A percentile compares a stretch with the other conserved stretches of the same genome.
phyloP scores from a whole-genome alignment of 768 basidiomycete species.

The Pulveroboletus sp. region DNA sequence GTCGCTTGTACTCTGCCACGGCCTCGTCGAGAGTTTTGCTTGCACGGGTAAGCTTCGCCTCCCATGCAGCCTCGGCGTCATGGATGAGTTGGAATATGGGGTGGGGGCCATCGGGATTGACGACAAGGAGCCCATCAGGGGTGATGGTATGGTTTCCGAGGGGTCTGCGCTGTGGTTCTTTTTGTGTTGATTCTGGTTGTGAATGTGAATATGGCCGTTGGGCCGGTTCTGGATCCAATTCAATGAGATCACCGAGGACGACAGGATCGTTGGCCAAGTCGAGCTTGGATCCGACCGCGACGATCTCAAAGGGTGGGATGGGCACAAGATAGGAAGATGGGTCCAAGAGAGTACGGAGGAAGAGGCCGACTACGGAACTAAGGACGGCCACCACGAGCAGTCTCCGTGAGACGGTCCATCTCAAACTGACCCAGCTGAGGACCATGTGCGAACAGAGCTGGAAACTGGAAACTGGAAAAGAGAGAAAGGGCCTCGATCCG shows the following conservation, averaged over 20 bases:
- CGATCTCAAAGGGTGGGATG: neutral
- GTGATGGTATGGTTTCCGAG: constrained; percentile 20
- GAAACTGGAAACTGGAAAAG: no score
- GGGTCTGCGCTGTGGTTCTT: neutral
- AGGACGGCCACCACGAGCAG: neutral
- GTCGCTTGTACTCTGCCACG: constrained; percentile 15
- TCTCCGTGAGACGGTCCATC: neutral
- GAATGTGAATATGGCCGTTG: no score
- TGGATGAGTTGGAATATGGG: constrained; percentile 42
- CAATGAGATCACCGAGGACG: neutral
- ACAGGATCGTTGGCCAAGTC: neutral
- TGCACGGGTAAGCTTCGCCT: constrained; percentile 28
- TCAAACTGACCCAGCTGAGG: neutral
- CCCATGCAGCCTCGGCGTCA: constrained; percentile 36
- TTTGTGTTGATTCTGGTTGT: no score
- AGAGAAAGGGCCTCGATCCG: no score
- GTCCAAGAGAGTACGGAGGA: neutral
- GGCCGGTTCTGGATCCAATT: neutral
- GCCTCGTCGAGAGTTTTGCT: constrained; percentile 37
- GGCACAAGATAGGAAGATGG: neutral
- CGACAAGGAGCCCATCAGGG: constrained; percentile 29
- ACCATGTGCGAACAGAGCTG: neutral
- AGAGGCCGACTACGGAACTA: neutral
- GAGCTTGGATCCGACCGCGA: neutral
- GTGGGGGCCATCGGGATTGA: constrained; percentile 35